These are phyloP conservation scores for Carpinus fangiana DNA, from an alignment of 306 rosid species.

Conservation along the genomic window DNA sequence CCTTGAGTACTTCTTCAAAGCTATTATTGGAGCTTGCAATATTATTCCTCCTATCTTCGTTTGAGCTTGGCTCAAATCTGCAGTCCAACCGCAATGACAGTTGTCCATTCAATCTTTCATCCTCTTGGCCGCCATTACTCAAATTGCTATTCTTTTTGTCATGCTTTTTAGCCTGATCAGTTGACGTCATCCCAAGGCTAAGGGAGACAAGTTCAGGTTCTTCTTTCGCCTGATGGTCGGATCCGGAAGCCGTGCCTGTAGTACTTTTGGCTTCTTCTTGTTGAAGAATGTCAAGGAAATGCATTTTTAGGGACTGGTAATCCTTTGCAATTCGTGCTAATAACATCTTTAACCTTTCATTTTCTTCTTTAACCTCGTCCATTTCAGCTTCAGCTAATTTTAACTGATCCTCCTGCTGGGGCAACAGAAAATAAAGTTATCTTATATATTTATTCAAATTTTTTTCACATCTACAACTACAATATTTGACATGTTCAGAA, in stretches of 20 bases:
- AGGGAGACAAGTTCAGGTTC: constrained; percentile 54
- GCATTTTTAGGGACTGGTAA: constrained; percentile 42
- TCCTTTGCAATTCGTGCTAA: constrained; percentile 35
- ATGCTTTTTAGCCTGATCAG: background rate
- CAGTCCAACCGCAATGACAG: constrained; percentile 53
- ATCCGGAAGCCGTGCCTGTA: constrained; percentile 5
- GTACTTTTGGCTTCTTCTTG: constrained; percentile 24
- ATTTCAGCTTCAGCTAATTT: constrained; percentile 47
- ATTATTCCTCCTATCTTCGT: constrained; percentile 9
- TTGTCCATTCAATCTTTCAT: constrained; percentile 23
- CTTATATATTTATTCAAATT: too few species aligned
- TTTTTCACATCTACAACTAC: too few species aligned
- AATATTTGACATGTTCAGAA: too few species aligned
- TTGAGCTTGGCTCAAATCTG: constrained; percentile 28
- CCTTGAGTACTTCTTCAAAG: constrained; percentile 27
- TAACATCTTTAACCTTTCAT: constrained; percentile 41
- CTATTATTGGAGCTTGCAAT: constrained; percentile 16
- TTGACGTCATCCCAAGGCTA: constrained; percentile 52
- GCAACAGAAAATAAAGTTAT: background rate
- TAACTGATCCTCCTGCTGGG: constrained; percentile 38
- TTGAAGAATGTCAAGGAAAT: constrained; percentile 33
- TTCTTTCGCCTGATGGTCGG: constrained; percentile 2
- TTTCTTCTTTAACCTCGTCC: constrained; percentile 55
- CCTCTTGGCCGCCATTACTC: constrained; percentile 9
- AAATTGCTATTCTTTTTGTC: constrained; percentile 19